Base-by-base conservation (phyloP, 2,329 filamentous ascomycete species). In the Fusarium robinianum region DNA sequence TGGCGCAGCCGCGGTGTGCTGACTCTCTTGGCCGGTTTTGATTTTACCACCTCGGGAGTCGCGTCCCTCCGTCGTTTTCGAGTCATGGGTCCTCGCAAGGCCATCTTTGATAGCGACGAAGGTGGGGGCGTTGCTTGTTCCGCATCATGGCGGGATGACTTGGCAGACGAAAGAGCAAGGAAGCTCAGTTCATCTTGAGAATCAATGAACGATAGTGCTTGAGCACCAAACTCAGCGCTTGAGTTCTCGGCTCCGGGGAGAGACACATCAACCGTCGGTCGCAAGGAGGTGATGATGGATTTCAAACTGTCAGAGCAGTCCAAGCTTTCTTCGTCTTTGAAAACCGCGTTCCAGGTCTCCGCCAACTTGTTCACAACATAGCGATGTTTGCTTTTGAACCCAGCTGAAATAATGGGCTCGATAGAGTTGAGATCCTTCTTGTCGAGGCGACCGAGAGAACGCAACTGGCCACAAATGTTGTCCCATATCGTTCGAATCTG, bases 271-370 rank as follows among this genome's bases (percentile, higher is more conserved):
- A 75, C 67, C 38, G 79, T 73, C 1, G 76, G 68, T n/a, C 77
- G 75, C 9, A 90, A 67, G 11, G 77, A 78, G 17, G 78, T 72
- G 22, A 96, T 71, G 2, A 83, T 78, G 3, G 73, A 67, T 56
- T 83, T 81, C 5, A 96, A 72, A 19, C 72, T 72, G 8, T 77
- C 67, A 0, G 90, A 86, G 65, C 88, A 92, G 16, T 79, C 69
- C 2, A 90, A 61, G 5, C 70, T 69, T 4, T 80, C 72, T 25
- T 79, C 75, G 11, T 77, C 70, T 14, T 83, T 83, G 60, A 89
- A 90, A 0, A 84, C 78, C 1, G 68, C 63, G 55, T 90, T 91
- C 90, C 90, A 96, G 49, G 74, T 57, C 16, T 70, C 68, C 24
- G 72, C 67, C 12, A 75, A 69, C 60, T 62, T 73, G 64, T 67